Evolutionary conservation across 805 yeast genomes (phyloP), one percentile per base, ranked within the genome.

Genomic region (Zygosaccharomyces siamensis): DNA sequence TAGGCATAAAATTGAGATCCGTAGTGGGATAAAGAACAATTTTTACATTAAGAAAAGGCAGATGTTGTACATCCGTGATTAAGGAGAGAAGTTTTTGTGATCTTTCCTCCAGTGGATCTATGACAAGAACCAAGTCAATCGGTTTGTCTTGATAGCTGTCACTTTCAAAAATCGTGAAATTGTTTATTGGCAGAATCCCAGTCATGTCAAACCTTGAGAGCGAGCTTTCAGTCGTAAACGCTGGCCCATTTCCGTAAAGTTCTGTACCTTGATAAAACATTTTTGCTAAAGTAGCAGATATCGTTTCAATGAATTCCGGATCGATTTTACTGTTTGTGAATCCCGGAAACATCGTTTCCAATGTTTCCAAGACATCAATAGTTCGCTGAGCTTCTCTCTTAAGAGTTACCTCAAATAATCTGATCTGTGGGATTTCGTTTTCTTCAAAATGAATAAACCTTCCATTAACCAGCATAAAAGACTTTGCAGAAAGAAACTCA

Each of bases 41-140:
- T 18, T 74, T 72, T 4, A 83, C 59, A 18, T 78, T 77, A 3
- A 85, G 73, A 56, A 77, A 80, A 1, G 77, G 66, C 24, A 81
- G 58, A 21, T 70, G 63, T 28, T 66, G 63, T 7, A 84, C 53
- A 0, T 77, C 55, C n/a, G 71, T 63, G 7, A 71, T 56, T 14
- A 85, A 61, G 0, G 84, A 69, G 0, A 84, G 56, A 7, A 81
- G 58, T 43, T 77, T 78, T 58, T 88, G 98, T 0, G 95, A 77
- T 12, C 69, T 58, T 55, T 85, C 90, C 50, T 78, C 77, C 1
- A 81, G 64, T 1, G 98, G 97, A 62, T 93, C 89, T 35, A 87
- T 59, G 1, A 86, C 66, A 0, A 86, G 69, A 4, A 78, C 64
- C 4, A 89, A 59, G 51, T 84, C 84, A 18, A 89, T 61, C 14